Evolutionary conservation across 2,329 filamentous ascomycete genomes (phyloP).

Genomic region (Simplicillium aogashimaense): DNA sequence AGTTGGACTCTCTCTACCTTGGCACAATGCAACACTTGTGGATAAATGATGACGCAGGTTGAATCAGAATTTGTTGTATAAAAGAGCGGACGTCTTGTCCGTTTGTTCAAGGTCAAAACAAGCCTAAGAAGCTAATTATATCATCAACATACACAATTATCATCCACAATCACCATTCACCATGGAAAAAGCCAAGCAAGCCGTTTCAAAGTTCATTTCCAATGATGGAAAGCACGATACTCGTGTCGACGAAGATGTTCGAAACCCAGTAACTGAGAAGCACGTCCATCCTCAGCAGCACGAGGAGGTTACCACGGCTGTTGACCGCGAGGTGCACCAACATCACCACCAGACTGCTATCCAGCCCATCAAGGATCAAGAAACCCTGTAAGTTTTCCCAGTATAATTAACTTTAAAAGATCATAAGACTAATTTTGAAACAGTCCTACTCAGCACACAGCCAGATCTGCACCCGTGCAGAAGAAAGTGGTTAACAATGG

Average conservation of each 20-base stretch:
- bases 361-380: conserved; percentile 43
- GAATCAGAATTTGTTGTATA: no score
- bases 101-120: no score
- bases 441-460: conserved; percentile 51
- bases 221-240: conserved; percentile 58
- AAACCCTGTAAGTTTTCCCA: conserved; percentile 34
- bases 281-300: conserved; percentile 48
- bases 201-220: conserved; percentile 49
- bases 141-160: not conserved
- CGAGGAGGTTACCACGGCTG: conserved; percentile 49
- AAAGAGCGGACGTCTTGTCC: no score
- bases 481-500: conserved; percentile 53
- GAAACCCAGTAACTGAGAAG: conserved; percentile 51
- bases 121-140: no score
- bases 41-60: no score
- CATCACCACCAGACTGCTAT: conserved; percentile 63
- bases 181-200: conserved; percentile 58
- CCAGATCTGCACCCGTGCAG: conserved; percentile 48
- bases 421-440: not conserved
- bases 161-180: conserved; percentile 10
- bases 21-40: no score
- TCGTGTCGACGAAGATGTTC: conserved; percentile 57
- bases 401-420: conserved; percentile 15
- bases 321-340: conserved; percentile 62
- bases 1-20: no score